These are phyloP conservation scores for Marchantia paleacea DNA, from an alignment of 225 moss, liverwort and hornwort species.

Conservation along the genomic window DNA sequence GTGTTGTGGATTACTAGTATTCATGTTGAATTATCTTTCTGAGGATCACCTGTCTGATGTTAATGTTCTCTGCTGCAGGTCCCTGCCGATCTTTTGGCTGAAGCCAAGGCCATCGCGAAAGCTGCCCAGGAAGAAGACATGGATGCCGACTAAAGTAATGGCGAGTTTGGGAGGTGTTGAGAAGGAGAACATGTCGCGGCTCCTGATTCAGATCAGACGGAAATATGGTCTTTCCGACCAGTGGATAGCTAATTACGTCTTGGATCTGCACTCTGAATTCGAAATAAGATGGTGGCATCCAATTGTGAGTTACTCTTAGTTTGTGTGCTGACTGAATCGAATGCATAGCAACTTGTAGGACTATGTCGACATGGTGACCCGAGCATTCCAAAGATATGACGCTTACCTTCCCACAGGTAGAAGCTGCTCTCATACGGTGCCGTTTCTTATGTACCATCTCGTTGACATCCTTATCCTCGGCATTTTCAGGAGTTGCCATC, in stretches of 20 bases:
- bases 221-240: background rate
- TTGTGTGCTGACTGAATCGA: constrained; percentile 4
- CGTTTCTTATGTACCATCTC: background rate
- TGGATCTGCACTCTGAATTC: background rate
- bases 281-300: constrained; percentile 8
- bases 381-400: background rate
- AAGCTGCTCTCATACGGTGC: background rate
- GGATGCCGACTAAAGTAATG: constrained; percentile 72
- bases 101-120: constrained; percentile 85
- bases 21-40: too few relatives aligned
- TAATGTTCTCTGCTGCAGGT: constrained; percentile 29
- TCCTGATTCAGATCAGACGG: background rate
- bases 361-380: background rate
- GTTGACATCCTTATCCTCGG: constrained; percentile 6
- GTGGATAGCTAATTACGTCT: background rate
- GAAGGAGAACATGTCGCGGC: background rate
- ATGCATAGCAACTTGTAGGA: background rate
- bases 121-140: constrained; percentile 98
- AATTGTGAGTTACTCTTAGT: constrained; percentile 11
- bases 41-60: background rate
- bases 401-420: background rate
- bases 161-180: background rate
- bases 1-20: too few relatives aligned
- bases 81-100: constrained; percentile 68
- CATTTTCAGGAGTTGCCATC: constrained; percentile 12